Conservation (phyloP, 1,284 basidiomycete genomes). For the Moesziomyces sp. region DNA sequence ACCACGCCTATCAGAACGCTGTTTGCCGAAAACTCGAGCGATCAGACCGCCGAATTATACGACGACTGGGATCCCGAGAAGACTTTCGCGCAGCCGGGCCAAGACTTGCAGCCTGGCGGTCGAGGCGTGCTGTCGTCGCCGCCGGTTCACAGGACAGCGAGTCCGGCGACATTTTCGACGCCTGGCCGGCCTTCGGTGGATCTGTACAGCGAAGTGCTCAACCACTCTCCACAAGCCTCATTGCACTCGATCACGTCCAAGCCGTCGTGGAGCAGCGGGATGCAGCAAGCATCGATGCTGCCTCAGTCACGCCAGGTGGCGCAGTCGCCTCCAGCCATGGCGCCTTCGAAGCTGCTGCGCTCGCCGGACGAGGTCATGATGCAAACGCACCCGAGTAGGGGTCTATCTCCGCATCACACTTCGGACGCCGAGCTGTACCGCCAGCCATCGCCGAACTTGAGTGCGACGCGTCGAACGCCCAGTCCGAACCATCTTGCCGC, state of each 20-base stretch:
- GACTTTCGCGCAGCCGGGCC: slow-evolving; percentile 43
- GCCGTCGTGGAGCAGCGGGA: background rate
- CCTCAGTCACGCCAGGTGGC: slow-evolving; percentile 1
- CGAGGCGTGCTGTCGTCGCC: slow-evolving; percentile 24
- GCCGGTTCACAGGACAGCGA: slow-evolving; percentile 15
- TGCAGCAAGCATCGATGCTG: background rate
- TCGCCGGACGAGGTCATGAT: slow-evolving; percentile 4
- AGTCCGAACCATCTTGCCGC: slow-evolving; percentile 15
- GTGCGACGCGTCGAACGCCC: slow-evolving; percentile 6
- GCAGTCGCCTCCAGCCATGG: slow-evolving; percentile 6
- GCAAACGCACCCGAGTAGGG: slow-evolving; percentile 1
- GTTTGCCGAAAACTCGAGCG: slow-evolving; percentile 13
- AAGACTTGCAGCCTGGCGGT: slow-evolving; percentile 30
- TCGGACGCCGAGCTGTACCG: slow-evolving; percentile 10
- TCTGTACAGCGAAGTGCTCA: slow-evolving; percentile 32
- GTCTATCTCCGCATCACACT: slow-evolving; percentile 1
- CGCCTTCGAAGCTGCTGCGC: background rate
- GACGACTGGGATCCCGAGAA: slow-evolving; percentile 47
- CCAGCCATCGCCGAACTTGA: slow-evolving; percentile 13
- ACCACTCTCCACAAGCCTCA: slow-evolving; percentile 15
- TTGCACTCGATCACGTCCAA: background rate
- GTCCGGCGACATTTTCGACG: slow-evolving; percentile 12
- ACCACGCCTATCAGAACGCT: slow-evolving; percentile 24
- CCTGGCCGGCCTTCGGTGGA: slow-evolving; percentile 23
- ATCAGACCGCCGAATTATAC: slow-evolving; percentile 11